Conservation (phyloP, 352 stramenopile species). For the Phytopythium aichiense region DNA sequence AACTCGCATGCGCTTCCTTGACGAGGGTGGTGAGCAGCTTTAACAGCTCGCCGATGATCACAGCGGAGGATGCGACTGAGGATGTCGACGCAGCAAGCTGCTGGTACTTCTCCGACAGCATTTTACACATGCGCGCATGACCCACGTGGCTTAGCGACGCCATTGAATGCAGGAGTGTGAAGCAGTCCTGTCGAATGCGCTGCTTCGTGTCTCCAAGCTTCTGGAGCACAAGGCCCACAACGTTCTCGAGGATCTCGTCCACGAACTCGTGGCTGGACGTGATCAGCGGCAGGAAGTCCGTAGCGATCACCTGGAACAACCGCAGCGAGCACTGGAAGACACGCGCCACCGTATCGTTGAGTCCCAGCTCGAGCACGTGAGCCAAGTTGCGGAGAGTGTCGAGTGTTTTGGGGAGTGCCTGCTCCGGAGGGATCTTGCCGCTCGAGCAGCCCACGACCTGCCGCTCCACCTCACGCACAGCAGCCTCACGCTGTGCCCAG, state of each 20-base stretch:
- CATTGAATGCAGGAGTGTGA: conserved; percentile 64
- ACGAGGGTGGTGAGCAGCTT: conserved; percentile 67
- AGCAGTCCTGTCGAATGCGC: conserved; percentile 62
- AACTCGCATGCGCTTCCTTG: conserved; percentile 20
- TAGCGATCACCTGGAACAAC: conserved; percentile 61
- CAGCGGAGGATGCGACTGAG: conserved; percentile 35
- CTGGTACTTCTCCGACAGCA: conserved; percentile 58
- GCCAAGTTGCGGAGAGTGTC: conserved; percentile 56
- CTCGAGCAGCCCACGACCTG: conserved; percentile 52
- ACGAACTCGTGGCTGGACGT: conserved; percentile 38
- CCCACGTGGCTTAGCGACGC: conserved; percentile 53
- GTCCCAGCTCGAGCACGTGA: conserved; percentile 52
- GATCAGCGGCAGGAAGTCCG: conserved; percentile 67
- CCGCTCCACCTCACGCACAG: conserved; percentile 69
- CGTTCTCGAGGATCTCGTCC: conserved; percentile 58
- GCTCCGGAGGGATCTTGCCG: conserved; percentile 35
- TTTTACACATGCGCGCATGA: conserved; percentile 53
- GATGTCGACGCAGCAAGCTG: conserved; percentile 26
- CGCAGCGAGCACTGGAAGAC: conserved; percentile 79
- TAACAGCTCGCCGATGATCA: conserved; percentile 55
- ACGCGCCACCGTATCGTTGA: conserved; percentile 73
- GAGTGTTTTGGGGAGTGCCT: conserved; percentile 45
- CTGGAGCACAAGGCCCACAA: conserved; percentile 55
- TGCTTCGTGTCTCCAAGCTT: conserved; percentile 81
- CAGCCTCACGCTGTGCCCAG: conserved; percentile 71